These are phyloP conservation scores for Entomortierella lignicola DNA, from an alignment of 192 early-diverging fungal genomes.

Conservation along the genomic window DNA sequence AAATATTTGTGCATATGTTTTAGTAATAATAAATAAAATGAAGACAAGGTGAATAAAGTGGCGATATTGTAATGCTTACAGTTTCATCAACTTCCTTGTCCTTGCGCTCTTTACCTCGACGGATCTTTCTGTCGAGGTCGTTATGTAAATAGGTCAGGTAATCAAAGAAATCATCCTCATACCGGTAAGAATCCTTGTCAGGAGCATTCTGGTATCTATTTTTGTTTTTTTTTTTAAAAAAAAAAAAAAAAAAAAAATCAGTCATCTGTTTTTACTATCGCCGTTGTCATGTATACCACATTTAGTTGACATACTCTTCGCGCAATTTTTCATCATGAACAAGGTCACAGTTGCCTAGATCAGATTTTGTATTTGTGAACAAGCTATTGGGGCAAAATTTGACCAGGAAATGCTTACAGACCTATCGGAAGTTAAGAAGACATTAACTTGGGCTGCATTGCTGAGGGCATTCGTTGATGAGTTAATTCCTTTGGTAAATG, in stretches of 20 bases:
- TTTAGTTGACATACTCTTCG: conserved; percentile 54
- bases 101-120: conserved; percentile 74
- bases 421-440: conserved; percentile 50
- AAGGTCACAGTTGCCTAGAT: conserved; percentile 80
- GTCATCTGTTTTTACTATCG: too few relatives aligned
- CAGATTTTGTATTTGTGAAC: conserved; percentile 91
- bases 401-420: conserved; percentile 86
- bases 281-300: background rate
- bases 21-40: background rate
- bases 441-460: too few relatives aligned
- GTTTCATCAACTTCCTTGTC: conserved; percentile 73
- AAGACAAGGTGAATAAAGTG: background rate
- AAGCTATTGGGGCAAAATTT: conserved; percentile 83
- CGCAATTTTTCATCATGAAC: conserved; percentile 87
- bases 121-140: conserved; percentile 80
- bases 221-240: background rate
- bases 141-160: conserved; percentile 70
- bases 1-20: background rate
- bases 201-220: conserved; percentile 71
- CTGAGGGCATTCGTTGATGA: too few relatives aligned
- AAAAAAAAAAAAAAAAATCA: background rate
- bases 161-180: conserved; percentile 79
- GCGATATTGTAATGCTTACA: conserved; percentile 34
- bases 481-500: too few relatives aligned
- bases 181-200: conserved; percentile 76